These are phyloP conservation scores for Pythium catenulatum DNA, from an alignment of 352 stramenopile genomes.

Conservation along the genomic window DNA sequence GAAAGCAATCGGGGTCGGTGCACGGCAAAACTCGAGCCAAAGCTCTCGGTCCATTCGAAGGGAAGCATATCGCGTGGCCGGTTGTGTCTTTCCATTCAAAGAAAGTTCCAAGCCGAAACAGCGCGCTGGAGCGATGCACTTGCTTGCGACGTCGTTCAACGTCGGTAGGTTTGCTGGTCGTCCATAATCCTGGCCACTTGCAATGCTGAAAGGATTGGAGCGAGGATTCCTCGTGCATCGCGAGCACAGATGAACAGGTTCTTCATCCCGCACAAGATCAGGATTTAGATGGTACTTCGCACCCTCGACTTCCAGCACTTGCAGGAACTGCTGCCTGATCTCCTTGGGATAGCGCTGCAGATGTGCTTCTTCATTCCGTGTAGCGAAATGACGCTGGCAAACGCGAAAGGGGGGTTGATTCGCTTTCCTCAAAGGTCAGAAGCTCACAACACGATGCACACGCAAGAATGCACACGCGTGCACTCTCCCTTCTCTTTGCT, in stretches of 20 bases:
- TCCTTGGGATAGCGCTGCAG: not conserved
- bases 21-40: not conserved
- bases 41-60: not conserved
- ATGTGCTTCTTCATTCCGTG: not conserved
- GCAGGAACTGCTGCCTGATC: not conserved
- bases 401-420: not conserved
- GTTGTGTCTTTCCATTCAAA: not conserved
- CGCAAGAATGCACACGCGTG: not conserved
- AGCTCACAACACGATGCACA: slow-evolving; percentile 4
- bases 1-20: not conserved
- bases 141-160: not conserved
- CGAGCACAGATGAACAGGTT: not conserved
- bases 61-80: slow-evolving; percentile 26
- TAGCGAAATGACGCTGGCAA: not conserved
- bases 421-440: not conserved
- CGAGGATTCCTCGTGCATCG: not conserved
- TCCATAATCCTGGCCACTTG: not conserved
- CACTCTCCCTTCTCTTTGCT: not conserved
- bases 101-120: not conserved
- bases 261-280: not conserved
- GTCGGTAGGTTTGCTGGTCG: not conserved
- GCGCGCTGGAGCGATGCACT: not conserved
- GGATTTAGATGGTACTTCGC: not conserved
- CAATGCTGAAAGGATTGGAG: not conserved
- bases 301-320: not conserved